These are phyloP conservation scores for Irpex sp. DNA, from an alignment of 1,284 basidiomycete genomes.

Conservation along the genomic window DNA sequence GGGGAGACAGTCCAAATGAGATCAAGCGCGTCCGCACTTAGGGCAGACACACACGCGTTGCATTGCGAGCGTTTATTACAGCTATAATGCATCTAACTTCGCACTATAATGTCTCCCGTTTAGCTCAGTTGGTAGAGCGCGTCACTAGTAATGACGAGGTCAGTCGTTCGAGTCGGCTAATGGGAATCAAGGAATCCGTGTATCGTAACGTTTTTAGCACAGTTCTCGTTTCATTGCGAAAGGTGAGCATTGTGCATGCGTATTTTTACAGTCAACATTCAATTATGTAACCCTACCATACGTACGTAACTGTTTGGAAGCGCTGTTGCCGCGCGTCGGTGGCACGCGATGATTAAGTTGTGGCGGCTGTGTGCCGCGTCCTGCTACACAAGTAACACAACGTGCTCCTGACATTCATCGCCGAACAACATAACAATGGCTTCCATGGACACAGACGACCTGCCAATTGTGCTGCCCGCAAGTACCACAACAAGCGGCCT, in stretches of 20 bases:
- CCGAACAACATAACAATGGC: conserved; percentile 36
- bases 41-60: conserved; percentile 30
- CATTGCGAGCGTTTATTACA: neutral
- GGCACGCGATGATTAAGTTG: neutral
- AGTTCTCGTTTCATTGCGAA: no score
- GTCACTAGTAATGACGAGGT: conserved; percentile 57
- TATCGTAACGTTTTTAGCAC: no score
- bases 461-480: conserved; percentile 66
- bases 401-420: no score
- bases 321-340: neutral
- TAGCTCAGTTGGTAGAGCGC: conserved; percentile 62
- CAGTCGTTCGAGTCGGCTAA: conserved; percentile 51
- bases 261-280: no score
- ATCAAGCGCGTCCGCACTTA: conserved; percentile 12
- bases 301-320: neutral
- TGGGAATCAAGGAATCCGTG: no score
- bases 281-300: neutral
- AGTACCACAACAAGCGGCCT: conserved; percentile 67
- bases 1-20: conserved; percentile 8
- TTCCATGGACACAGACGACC: conserved; percentile 75
- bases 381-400: no score
- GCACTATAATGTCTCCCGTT: conserved; percentile 22
- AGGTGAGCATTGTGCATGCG: no score
- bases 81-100: neutral
- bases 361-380: no score